Evolutionary conservation across 345 rosid genomes (phyloP), one percentile per base, ranked within the genome.

Genomic region (Toxicodendron radicans): DNA sequence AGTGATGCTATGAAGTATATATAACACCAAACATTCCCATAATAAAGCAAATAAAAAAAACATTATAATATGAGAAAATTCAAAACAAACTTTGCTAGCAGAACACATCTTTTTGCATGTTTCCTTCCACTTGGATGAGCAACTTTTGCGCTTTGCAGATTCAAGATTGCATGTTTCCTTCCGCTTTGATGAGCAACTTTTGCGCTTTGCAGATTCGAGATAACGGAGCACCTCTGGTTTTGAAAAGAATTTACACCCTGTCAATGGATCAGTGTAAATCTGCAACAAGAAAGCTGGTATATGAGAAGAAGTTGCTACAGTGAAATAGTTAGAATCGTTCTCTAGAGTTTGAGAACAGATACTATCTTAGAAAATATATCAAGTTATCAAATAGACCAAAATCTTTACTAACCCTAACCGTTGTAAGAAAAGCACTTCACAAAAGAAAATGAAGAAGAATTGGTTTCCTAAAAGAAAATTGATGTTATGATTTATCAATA

Each of bases 191-290:
- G 10, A 48, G 52, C 35, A 12, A 38, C 58, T 73, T 58, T 66
- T 68, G 33, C 27, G 67, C 79, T 68, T 70, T 10, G 24, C 41
- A 48, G 59, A 32, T 54, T 77, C 48, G 48, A 86, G 82, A 79
- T 79, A 78, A 21, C 64, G 75, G 21, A 83, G 23, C 71, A 83
- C 85, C 71, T 74, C 59, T 51, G 85, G 85, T 81, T 71, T 80
- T 75, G 89, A 82, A 71, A 64, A 56, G 77, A 76, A 86, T 75
- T 56, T 86, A 64, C n/a, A 17, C 64, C 86, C 83, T 57, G 73
- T 78, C 3, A 72, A 68, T 5, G 70, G 76, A 11, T 86, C 84
- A 73, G 74, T 58, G 64, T 64, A 86, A 49, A 62, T 23, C 89
- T 83, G 83, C 66, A 75, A 66, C 56, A 66, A 75, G 38, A 71